Evolutionary conservation across 108 stramenopile genomes (phyloP).

Genomic region (Pseudonitzschia multiseries): DNA sequence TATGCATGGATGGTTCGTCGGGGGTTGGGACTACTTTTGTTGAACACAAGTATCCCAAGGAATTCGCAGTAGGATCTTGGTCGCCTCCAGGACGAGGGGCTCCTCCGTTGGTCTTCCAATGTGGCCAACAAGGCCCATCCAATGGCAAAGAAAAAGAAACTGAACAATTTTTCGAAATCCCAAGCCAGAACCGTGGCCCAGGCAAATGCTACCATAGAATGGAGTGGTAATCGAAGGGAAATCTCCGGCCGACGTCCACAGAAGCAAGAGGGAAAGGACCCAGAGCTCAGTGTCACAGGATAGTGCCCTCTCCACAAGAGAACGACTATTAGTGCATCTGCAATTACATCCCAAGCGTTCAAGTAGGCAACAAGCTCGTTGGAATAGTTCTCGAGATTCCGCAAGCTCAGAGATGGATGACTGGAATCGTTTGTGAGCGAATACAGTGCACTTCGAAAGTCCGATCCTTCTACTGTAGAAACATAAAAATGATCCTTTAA

Average conservation of each 20-base stretch:
- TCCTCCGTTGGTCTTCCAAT: slow-evolving; percentile 10
- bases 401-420: slow-evolving; percentile 18
- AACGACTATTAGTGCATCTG: slow-evolving; percentile 40
- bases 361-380: slow-evolving; percentile 34
- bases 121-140: slow-evolving; percentile 32
- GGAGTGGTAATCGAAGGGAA: slow-evolving; percentile 43
- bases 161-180: slow-evolving; percentile 21
- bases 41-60: slow-evolving; percentile 20
- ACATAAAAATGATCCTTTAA: slow-evolving; percentile 10
- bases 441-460: slow-evolving; percentile 13
- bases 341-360: slow-evolving; percentile 29
- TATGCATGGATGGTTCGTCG: neutral
- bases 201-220: slow-evolving; percentile 47
- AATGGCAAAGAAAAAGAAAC: slow-evolving; percentile 22
- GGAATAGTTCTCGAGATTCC: slow-evolving; percentile 15
- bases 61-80: slow-evolving; percentile 24
- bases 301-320: slow-evolving; percentile 50
- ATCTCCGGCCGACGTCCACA: neutral
- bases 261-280: slow-evolving; percentile 10
- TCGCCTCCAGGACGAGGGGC: slow-evolving; percentile 11
- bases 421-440: slow-evolving; percentile 25
- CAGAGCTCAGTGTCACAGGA: neutral
- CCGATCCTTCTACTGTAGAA: slow-evolving; percentile 6
- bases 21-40: slow-evolving; percentile 7
- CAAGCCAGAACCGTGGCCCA: slow-evolving; percentile 23